Evolutionary conservation across 164 flowering plant genomes (phyloP), one percentile per base, ranked within the genome.

Genomic region (Macadamia tetraphylla): DNA sequence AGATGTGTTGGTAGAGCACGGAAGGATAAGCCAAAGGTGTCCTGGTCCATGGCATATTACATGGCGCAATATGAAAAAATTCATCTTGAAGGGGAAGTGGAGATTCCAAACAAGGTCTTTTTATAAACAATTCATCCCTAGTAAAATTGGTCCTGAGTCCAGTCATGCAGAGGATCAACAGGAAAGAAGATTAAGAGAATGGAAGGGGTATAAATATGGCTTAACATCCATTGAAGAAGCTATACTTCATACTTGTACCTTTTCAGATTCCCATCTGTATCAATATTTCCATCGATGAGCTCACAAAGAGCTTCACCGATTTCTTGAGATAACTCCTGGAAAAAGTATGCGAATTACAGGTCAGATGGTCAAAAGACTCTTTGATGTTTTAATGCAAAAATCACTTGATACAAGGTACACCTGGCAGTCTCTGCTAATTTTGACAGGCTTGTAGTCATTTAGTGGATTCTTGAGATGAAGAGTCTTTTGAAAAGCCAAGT

Each of bases 391-490:
- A 60, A 69, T 14, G 49, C 31, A 73, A 43, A 57, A 62, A 60
- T 40, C 61, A 67, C 15, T 60, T 3, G 35, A 74, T 8, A 49
- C 9, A 56, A 66, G 69, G 53, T 63, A 67, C 66, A 88, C 98
- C 98, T 92, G 98, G 73, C 98, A 92, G 66, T 92, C 98, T 74
- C 98, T 75, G 77, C 98, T 92, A 65, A 92, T 87, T 85, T 92
- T 92, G 70, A 92, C 96, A 71, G 98, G 96, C 78, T 92, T 92
- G 81, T 78, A 88, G 67, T 86, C 89, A 82, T 92, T 92, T 81
- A 86, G 72, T 62, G 96, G 92, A 81, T 92, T 89, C 82, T 85
- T 88, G 65, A 92, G 92, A 84, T 92, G 96, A 70, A 88, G 87
- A 56, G 98, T 92, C 81, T 82, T 85, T 73, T 89, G 89, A 73